A percentile compares a stretch with the other conserved stretches of the same genome.
Conservation (phyloP, 495 filamentous ascomycete species). For the Rhizodiscina lignyota region DNA sequence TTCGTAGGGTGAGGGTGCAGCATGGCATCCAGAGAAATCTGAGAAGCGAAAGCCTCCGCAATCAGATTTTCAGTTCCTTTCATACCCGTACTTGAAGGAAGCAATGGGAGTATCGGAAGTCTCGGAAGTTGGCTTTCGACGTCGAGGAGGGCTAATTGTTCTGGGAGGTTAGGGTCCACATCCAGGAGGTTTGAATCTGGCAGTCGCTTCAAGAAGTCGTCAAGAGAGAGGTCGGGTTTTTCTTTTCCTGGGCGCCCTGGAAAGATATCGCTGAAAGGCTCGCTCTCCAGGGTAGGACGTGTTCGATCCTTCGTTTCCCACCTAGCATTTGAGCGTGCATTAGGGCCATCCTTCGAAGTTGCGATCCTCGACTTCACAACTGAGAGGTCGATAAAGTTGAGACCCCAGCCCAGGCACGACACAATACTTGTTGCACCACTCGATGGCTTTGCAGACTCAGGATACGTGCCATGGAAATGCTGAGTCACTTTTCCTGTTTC, state of each 20-base stretch:
- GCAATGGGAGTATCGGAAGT: conserved; percentile 45
- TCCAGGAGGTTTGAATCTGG: conserved; percentile 11
- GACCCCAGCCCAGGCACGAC: conserved; percentile 51
- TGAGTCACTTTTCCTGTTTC: conserved; percentile 67
- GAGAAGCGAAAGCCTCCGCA: conserved; percentile 58
- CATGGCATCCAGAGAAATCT: conserved; percentile 51
- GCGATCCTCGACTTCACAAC: background rate
- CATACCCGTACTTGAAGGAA: conserved; percentile 11
- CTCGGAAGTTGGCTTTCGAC: conserved; percentile 68
- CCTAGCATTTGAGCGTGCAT: conserved; percentile 1
- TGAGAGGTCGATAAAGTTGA: conserved; percentile 46
- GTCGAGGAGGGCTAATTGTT: conserved; percentile 62
- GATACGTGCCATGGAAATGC: conserved; percentile 17
- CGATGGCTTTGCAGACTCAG: background rate
- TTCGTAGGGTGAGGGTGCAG: conserved; percentile 44
- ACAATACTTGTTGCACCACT: background rate
- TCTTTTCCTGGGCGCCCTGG: conserved; percentile 9
- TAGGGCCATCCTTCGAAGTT: too few relatives aligned
- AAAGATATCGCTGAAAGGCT: too few relatives aligned
- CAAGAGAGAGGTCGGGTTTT: conserved; percentile 10
- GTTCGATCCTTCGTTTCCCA: too few relatives aligned
- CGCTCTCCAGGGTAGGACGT: too few relatives aligned
- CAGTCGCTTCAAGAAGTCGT: conserved; percentile 18
- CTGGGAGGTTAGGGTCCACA: conserved; percentile 43
- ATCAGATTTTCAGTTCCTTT: conserved; percentile 23